Evolutionary conservation across 2,329 filamentous ascomycete genomes (phyloP).

Genomic region (Cytospora mali): DNA sequence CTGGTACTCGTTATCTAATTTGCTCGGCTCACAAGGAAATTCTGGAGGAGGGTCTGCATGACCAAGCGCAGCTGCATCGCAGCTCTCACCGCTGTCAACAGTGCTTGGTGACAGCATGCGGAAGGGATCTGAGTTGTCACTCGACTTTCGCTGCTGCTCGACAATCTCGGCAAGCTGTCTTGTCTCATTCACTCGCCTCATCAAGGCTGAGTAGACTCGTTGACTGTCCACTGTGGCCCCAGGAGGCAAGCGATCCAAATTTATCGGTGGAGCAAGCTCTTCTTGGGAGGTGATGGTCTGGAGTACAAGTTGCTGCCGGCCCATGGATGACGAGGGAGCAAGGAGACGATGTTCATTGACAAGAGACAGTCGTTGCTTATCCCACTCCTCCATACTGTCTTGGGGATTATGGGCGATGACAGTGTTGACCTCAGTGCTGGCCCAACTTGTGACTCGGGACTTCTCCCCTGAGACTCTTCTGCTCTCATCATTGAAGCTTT

Average conservation of each 20-base stretch:
- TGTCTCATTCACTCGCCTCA: conserved; percentile 54
- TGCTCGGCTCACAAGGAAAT: neutral
- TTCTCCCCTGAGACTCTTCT: conserved; percentile 50
- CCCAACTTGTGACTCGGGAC: conserved; percentile 75
- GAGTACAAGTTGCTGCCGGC: conserved; percentile 33
- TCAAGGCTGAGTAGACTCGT: conserved; percentile 65
- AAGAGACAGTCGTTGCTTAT: conserved; percentile 62
- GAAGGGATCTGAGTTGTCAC: conserved; percentile 27
- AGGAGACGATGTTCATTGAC: conserved; percentile 61
- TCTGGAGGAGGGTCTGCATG: neutral
- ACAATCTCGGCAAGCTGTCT: conserved; percentile 33
- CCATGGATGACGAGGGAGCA: conserved; percentile 43
- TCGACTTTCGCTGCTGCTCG: conserved; percentile 32
- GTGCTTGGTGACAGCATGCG: conserved; percentile 23
- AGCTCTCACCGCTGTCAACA: conserved; percentile 8
- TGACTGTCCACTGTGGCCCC: conserved; percentile 53
- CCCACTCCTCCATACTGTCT: conserved; percentile 45
- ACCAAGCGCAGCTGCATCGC: neutral
- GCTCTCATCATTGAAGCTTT: conserved; percentile 47
- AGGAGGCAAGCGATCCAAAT: conserved; percentile 26
- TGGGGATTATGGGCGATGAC: conserved; percentile 49
- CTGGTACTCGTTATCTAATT: neutral
- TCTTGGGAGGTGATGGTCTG: conserved; percentile 33
- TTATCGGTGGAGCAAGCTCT: conserved; percentile 12
- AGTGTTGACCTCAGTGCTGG: conserved; percentile 62